A percentile compares a stretch with the other conserved stretches of the same genome.
phyloP scores from a whole-genome alignment of 495 filamentous ascomycete species.

The Chlorociboria aeruginascens region DNA sequence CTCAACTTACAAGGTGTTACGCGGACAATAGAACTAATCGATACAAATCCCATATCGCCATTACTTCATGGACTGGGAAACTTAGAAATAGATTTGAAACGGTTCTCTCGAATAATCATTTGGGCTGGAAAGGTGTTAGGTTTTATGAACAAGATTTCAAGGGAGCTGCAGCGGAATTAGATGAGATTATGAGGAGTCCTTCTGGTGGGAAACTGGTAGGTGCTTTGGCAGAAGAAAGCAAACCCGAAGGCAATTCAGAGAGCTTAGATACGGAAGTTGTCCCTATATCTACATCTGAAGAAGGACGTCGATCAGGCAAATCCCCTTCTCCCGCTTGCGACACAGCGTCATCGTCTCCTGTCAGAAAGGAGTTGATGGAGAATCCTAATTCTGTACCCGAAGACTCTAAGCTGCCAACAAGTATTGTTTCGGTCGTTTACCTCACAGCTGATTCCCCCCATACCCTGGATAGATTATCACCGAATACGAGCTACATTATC shows the following conservation, averaged over 20 bases:
- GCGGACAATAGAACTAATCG: constrained; percentile 63
- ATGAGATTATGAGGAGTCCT: constrained; percentile 17
- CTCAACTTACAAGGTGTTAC: constrained; percentile 78
- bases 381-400: not conserved
- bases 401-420: not conserved
- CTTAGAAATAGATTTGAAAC: constrained; percentile 73
- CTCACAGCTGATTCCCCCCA: constrained; percentile 77
- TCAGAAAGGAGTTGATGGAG: not conserved
- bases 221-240: constrained; percentile 1
- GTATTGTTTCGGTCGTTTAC: constrained; percentile 49
- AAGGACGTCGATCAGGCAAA: not conserved
- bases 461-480: constrained; percentile 65
- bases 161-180: constrained; percentile 45
- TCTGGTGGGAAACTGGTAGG: constrained; percentile 14
- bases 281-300: not conserved
- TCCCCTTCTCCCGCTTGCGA: not conserved
- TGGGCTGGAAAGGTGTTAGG: constrained; percentile 65
- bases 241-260: not conserved
- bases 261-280: not conserved
- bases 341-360: not conserved
- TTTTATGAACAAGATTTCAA: constrained; percentile 62
- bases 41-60: constrained; percentile 53
- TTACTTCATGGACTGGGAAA: constrained; percentile 65
- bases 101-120: constrained; percentile 50
- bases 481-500: constrained; percentile 83